A percentile compares a stretch with the other conserved stretches of the same genome.
These are phyloP conservation scores for Rhodotorula sphaerocarpa DNA, from an alignment of 768 basidiomycete genomes.

Conservation along the genomic window DNA sequence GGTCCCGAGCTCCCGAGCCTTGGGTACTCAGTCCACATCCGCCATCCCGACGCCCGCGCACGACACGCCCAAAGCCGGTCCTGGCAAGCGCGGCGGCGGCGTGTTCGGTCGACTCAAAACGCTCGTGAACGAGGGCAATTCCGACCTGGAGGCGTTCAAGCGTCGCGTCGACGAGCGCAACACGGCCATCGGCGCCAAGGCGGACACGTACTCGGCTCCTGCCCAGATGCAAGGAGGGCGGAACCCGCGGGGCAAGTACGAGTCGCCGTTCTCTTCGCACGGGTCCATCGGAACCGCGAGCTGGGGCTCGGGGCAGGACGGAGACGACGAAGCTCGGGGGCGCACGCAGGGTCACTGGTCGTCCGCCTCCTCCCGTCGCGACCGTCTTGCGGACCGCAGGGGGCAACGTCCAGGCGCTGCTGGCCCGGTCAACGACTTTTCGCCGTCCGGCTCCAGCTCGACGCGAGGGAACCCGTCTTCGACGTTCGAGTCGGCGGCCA, in stretches of 20 bases:
- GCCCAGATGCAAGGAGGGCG: constrained; percentile 37
- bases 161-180: constrained; percentile 35
- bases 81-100: constrained; percentile 9
- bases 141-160: constrained; percentile 38
- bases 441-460: constrained; percentile 24
- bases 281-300: constrained; percentile 32
- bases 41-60: constrained; percentile 13
- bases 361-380: constrained; percentile 29
- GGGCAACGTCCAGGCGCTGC: neutral
- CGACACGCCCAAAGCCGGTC: neutral
- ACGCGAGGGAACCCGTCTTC: constrained; percentile 10
- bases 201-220: constrained; percentile 30
- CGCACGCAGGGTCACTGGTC: constrained; percentile 32
- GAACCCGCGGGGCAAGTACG: constrained; percentile 11
- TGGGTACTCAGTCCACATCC: constrained; percentile 27
- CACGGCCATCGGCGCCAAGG: constrained; percentile 24
- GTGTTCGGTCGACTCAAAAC: constrained; percentile 35
- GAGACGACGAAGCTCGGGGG: constrained; percentile 6
- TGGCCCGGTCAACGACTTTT: constrained; percentile 7
- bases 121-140: constrained; percentile 38
- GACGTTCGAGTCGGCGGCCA: constrained; percentile 2
- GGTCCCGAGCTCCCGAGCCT: constrained; percentile 3
- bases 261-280: constrained; percentile 28
- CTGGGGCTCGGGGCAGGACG: constrained; percentile 23
- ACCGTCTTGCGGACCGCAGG: constrained; percentile 28